These are phyloP conservation scores for Salvia sclarea DNA, from an alignment of 305 asterid genomes.

Conservation along the genomic window DNA sequence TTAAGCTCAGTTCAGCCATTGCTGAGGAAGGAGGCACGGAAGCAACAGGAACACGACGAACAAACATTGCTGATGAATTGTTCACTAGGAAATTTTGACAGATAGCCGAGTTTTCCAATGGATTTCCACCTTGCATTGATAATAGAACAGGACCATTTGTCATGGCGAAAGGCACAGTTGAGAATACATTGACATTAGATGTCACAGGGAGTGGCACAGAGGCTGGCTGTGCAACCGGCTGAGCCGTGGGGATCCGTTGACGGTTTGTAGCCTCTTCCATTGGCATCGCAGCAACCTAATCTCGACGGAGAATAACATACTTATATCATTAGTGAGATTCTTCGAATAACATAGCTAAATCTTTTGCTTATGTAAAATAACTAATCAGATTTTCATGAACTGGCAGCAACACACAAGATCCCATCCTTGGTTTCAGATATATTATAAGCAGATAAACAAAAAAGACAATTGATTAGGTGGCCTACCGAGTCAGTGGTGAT, in stretches of 20 bases:
- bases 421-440: not conserved
- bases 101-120: slow-evolving; percentile 33
- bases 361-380: slow-evolving; percentile 26
- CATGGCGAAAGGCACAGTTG: slow-evolving; percentile 47
- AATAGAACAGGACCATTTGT: slow-evolving; percentile 35
- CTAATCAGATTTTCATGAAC: slow-evolving; percentile 20
- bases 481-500: slow-evolving; percentile 79
- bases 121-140: slow-evolving; percentile 53
- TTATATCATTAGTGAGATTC: not conserved
- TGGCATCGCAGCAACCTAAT: slow-evolving; percentile 55
- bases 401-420: slow-evolving; percentile 3
- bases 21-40: slow-evolving; percentile 35
- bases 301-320: slow-evolving; percentile 25
- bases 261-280: slow-evolving; percentile 42
- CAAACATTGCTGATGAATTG: slow-evolving; percentile 33
- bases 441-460: not conserved
- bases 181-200: slow-evolving; percentile 40
- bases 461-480: not conserved
- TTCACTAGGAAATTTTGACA: slow-evolving; percentile 34
- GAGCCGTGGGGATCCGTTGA: slow-evolving; percentile 30
- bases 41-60: slow-evolving; percentile 35
- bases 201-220: slow-evolving; percentile 34
- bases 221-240: slow-evolving; percentile 30
- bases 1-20: slow-evolving; percentile 38
- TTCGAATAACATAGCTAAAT: slow-evolving; percentile 2